phyloP scores from a whole-genome alignment of 306 rosid genomes.

The Castanopsis chinensis region DNA sequence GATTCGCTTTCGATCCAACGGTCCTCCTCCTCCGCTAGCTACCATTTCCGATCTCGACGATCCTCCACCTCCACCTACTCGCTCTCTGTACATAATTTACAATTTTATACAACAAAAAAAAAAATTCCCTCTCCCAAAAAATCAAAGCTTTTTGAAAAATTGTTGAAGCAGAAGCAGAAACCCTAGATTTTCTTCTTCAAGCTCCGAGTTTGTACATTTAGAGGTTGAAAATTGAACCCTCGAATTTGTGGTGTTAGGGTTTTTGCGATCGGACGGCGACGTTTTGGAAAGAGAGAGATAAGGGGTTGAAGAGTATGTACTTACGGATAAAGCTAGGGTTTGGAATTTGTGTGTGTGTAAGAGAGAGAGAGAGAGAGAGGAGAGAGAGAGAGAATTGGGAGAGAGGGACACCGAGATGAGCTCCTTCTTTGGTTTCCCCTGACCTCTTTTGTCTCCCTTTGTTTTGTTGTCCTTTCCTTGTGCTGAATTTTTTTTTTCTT shows the following conservation, averaged over 20 bases:
- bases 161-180: neutral
- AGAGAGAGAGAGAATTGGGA: constrained; percentile 3
- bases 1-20: constrained; percentile 64
- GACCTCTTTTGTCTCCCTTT: constrained; percentile 3
- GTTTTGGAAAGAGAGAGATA: neutral
- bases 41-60: constrained; percentile 57
- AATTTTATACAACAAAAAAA: too few species aligned
- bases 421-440: neutral
- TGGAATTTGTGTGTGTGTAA: neutral
- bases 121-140: too few species aligned
- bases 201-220: neutral
- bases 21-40: constrained; percentile 18
- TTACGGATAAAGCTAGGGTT: constrained; percentile 18
- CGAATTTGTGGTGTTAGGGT: neutral
- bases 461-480: constrained; percentile 12
- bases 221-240: neutral
- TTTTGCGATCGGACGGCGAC: neutral
- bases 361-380: neutral
- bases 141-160: too few species aligned
- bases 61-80: constrained; percentile 45
- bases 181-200: neutral
- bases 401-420: constrained; percentile 10
- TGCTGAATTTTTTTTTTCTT: neutral
- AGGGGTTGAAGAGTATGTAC: neutral
- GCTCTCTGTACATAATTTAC: constrained; percentile 53